Percentiles rank a stretch among this genome's conserved stretches.
phyloP scores from a whole-genome alignment of 768 basidiomycete genomes.

The Amanita fuliginea region DNA sequence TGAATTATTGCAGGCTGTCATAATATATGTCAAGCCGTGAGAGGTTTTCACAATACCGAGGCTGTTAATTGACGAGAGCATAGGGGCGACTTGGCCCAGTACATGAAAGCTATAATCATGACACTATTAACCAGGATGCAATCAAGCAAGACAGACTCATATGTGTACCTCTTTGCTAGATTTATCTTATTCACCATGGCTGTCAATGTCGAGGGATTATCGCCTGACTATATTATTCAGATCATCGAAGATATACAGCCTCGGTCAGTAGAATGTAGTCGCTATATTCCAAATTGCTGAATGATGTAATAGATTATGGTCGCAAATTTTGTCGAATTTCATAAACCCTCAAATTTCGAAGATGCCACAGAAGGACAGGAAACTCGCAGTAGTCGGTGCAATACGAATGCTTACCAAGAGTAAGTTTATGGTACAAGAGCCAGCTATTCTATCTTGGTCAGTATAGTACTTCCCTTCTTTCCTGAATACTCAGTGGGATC shows the following conservation, averaged over 20 bases:
- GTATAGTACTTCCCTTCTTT: constrained; percentile 9
- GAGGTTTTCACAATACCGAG: constrained; percentile 19
- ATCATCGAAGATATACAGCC: constrained; percentile 78
- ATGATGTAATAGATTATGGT: constrained; percentile 45
- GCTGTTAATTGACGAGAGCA: background rate
- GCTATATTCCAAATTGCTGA: background rate
- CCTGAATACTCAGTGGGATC: background rate
- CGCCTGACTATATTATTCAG: constrained; percentile 71
- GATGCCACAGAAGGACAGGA: constrained; percentile 74
- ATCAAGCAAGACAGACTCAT: constrained; percentile 81
- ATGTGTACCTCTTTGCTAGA: constrained; percentile 68
- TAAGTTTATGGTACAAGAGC: constrained; percentile 52
- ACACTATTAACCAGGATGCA: constrained; percentile 81
- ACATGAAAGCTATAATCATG: constrained; percentile 65
- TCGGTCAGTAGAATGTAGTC: constrained; percentile 36
- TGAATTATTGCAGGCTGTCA: constrained; percentile 73
- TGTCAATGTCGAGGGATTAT: constrained; percentile 58
- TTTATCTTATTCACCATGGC: constrained; percentile 75
- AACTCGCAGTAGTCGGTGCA: constrained; percentile 73
- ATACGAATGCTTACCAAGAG: constrained; percentile 72
- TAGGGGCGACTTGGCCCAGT: constrained; percentile 57
- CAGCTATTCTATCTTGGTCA: constrained; percentile 57
- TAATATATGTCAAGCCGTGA: constrained; percentile 65
- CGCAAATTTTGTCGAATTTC: constrained; percentile 66
- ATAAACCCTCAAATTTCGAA: constrained; percentile 74